Percentiles rank a stretch among this genome's conserved stretches.
Evolutionary conservation across 2,329 filamentous ascomycete species (phyloP).

Genomic region (Magnaporthiopsis poae): DNA sequence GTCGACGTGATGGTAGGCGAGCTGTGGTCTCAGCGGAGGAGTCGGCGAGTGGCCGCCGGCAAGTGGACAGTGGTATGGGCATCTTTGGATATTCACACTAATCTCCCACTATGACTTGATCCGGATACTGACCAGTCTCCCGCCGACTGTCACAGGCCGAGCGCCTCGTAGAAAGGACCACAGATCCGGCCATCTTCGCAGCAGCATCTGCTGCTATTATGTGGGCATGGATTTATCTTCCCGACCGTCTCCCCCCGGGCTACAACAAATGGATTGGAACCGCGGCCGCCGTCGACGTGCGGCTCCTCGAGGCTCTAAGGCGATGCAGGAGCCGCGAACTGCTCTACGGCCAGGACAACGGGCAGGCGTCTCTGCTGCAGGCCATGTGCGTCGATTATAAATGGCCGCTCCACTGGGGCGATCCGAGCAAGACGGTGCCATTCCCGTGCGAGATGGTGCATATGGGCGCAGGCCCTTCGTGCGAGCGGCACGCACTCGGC

Average conservation of each 20-base stretch:
- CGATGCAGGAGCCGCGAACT: conserved; percentile 54
- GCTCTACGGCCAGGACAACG: conserved; percentile 64
- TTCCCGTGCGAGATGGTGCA: conserved; percentile 79
- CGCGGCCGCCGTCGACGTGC: conserved; percentile 63
- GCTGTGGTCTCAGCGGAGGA: conserved; percentile 47
- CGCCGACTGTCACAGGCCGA: conserved; percentile 24
- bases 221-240: conserved; percentile 80
- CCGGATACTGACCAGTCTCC: background rate
- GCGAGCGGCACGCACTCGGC: conserved; percentile 62
- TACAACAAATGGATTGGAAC: conserved; percentile 77
- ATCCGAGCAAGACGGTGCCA: conserved; percentile 58
- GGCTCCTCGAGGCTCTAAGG: conserved; percentile 65
- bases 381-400: conserved; percentile 63
- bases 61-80: conserved; percentile 37
- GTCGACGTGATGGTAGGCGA: conserved; percentile 60
- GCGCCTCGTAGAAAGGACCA: conserved; percentile 30
- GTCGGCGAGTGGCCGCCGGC: conserved; percentile 32
- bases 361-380: conserved; percentile 56
- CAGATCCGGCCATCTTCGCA: conserved; percentile 65
- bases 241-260: conserved; percentile 56
- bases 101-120: conserved; percentile 4
- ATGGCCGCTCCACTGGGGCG: conserved; percentile 61
- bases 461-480: conserved; percentile 63
- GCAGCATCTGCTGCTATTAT: conserved; percentile 66
- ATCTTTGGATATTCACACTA: background rate